Conservation (phyloP, 192 early-diverging fungal genomes). For the Thoreauomyces humboldtii region DNA sequence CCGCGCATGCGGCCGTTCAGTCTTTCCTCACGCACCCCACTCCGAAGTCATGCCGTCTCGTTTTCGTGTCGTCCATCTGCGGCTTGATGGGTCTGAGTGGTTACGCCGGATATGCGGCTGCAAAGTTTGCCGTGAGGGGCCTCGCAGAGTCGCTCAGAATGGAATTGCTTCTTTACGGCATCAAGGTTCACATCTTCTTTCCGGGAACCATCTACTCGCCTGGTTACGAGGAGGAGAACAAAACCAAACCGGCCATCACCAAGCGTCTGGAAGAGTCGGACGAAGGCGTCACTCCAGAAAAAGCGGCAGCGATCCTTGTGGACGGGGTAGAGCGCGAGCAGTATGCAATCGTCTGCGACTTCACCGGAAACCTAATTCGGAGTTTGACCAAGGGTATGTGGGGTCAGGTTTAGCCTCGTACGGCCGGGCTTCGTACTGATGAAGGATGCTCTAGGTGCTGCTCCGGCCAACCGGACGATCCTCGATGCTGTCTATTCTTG, state of each 20-base stretch:
- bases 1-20: constrained; percentile 34
- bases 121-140: constrained; percentile 46
- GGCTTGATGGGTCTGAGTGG: constrained; percentile 40
- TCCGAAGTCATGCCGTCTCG: constrained; percentile 31
- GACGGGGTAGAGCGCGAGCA: constrained; percentile 35
- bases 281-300: constrained; percentile 29
- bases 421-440: not conserved
- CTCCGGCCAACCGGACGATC: constrained; percentile 6
- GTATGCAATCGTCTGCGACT: constrained; percentile 40
- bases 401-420: not conserved
- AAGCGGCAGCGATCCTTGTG: constrained; percentile 36
- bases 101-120: constrained; percentile 39
- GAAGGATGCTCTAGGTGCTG: not conserved
- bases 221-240: constrained; percentile 43
- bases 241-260: constrained; percentile 47
- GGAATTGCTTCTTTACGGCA: constrained; percentile 37
- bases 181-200: constrained; percentile 40
- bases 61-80: constrained; percentile 40
- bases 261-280: constrained; percentile 40
- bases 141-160: constrained; percentile 38
- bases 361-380: constrained; percentile 40
- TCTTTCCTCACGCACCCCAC: constrained; percentile 21
- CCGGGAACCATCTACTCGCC: constrained; percentile 52
- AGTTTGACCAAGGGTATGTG: constrained; percentile 19
- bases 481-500: constrained; percentile 8